Evolutionary conservation across 148 eudicot genomes (phyloP), one percentile per base, ranked within the genome.

Genomic region (Rhododendron molle): DNA sequence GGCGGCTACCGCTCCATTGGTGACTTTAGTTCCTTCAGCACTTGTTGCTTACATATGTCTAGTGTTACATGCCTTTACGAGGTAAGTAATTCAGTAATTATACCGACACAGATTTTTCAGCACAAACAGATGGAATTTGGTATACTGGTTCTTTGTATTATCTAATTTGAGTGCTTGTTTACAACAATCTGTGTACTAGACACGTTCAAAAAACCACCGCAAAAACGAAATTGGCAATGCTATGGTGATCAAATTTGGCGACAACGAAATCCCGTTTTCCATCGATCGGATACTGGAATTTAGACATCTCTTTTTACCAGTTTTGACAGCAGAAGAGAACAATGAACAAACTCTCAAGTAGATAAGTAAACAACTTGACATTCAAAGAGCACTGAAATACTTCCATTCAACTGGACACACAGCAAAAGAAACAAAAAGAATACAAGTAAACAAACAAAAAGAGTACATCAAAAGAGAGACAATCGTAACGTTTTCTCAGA

Each of bases 1-100:
- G 73, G 88, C 83, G 4, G 89, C 91, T 4, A 26, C 86, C 23
- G 80, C 44, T 67, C 83, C 91, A 0, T 47, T 87, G 85, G 85
- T 89, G 20, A 46, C 43, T 0, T 81, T 89, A 46, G 91, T 87
- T 21, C 89, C 91, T 44, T 83, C 72, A 69, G 89, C 85, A 12
- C 89, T 89, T 79, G 56, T 87, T 28, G 76, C 81, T 9, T 89
- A 85, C 54, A 81, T 89, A 43, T 86, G 60, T n/a, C 58, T 87
- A 7, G 86, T 87, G 21, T 62, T 85, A 60, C 85, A 87, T 83
- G 89, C 89, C n/a, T 89, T 87, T 52, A 72, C 62, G 15, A 74
- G 76, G 23, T 87, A 40, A 40, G 44, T 40, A 38, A 38, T 38
- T 38, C 43, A 38, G 43, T 38, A 40, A 40, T 40, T 40, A 40